These are phyloP conservation scores for Rubia yunnanensis DNA, from an alignment of 257 asterid species.

Conservation along the genomic window DNA sequence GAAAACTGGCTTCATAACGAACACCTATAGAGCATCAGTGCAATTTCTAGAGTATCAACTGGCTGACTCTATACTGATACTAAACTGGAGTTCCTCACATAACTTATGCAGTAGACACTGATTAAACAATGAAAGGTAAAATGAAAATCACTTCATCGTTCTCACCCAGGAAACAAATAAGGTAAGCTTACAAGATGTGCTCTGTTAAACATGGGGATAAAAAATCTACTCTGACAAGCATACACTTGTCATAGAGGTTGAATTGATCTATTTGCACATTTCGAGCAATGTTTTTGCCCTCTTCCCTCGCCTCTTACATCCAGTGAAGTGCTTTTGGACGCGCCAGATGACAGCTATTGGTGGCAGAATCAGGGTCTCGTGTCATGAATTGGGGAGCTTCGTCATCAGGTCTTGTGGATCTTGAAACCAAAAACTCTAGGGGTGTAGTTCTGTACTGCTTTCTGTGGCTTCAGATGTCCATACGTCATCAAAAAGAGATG, in stretches of 20 bases:
- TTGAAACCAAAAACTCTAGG: conserved; percentile 93
- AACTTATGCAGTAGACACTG: not conserved
- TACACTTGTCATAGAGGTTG: conserved; percentile 19
- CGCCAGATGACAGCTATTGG: conserved; percentile 29
- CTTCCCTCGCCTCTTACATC: conserved; percentile 23
- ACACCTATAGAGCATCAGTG: not conserved
- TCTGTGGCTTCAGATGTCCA: conserved; percentile 90
- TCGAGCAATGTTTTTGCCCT: conserved; percentile 22
- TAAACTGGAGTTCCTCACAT: not conserved
- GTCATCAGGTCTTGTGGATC: conserved; percentile 60
- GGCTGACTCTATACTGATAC: not conserved
- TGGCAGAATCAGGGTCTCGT: conserved; percentile 24
- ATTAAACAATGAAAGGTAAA: conserved; percentile 10
- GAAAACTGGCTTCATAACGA: conserved; percentile 13
- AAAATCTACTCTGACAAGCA: conserved; percentile 15
- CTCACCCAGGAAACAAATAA: conserved; percentile 13
- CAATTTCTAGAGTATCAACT: not conserved
- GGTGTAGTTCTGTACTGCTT: conserved; percentile 67
- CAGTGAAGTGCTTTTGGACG: conserved; percentile 21
- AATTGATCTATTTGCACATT: conserved; percentile 26
- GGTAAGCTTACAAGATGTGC: conserved; percentile 17
- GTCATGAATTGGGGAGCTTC: conserved; percentile 13
- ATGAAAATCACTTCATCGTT: conserved; percentile 11
- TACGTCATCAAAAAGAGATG: conserved; percentile 92
- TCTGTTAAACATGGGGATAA: conserved; percentile 13